Base-by-base conservation (phyloP, 371 early-diverging fungal genomes). In the Choanephora cucurbitarum region DNA sequence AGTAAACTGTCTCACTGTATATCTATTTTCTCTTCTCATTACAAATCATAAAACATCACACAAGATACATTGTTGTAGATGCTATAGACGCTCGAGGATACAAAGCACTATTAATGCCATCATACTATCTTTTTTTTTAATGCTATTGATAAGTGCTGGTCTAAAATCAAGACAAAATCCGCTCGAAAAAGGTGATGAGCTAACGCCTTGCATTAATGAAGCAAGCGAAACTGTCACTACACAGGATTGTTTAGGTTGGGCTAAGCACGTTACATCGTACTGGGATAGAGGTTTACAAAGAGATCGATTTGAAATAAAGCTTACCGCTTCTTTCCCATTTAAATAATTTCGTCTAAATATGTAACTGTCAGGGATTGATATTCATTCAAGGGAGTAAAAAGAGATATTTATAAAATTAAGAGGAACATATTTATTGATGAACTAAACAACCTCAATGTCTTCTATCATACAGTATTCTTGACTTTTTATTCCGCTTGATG, bases 21-120 rank as follows among this genome's bases (percentile, higher is more conserved):
- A n/a, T n/a, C n/a, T n/a, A n/a, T n/a, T n/a, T n/a, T n/a, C n/a
- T n/a, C n/a, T n/a, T n/a, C n/a, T n/a, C n/a, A n/a, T n/a, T n/a
- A n/a, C n/a, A n/a, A n/a, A n/a, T n/a, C n/a, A n/a, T n/a, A n/a
- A n/a, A n/a, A n/a, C n/a, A n/a, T n/a, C n/a, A n/a, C n/a, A n/a
- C 28, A 28, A 28, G 28, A 28, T 14, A 24, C 18, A 43, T 32
- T 52, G 43, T 52, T 7, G 43, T 42, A 28, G 52, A 52, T 18
- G 52, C 43, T 15, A 52, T 42, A 21, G 31, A 52, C 14, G 18
- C 22, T 18, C 22, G 42, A 15, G 42, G 52, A 21, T 52, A 52
- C n/a, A 52, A 52, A 31, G 28, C 52, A 42, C 23, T 42, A 42
- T 52, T 41, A n/a, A 41, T 52, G 33, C 55, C 55, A 18, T 48